Conservation (phyloP, 1,139 yeast genomes). For the Scheffersomyces illinoinensis region DNA sequence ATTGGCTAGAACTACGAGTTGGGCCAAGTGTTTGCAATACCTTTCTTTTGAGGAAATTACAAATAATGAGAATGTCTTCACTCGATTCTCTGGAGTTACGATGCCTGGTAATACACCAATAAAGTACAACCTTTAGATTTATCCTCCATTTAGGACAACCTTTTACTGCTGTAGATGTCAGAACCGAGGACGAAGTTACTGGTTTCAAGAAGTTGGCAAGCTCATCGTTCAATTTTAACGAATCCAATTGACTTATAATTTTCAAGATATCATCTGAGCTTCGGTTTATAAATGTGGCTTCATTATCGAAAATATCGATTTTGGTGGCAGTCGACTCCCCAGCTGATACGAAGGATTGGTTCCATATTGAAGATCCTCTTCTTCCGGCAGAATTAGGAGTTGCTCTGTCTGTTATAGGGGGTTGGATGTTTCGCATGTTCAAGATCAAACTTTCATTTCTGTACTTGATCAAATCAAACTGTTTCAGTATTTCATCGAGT, state of each 20-base stretch:
- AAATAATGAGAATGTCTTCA: slow-evolving; percentile 36
- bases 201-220: slow-evolving; percentile 34
- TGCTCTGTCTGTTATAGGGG: neutral
- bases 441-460: slow-evolving; percentile 73
- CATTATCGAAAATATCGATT: slow-evolving; percentile 2
- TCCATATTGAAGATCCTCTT: neutral
- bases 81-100: slow-evolving; percentile 30
- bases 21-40: slow-evolving; percentile 24
- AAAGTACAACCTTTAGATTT: slow-evolving; percentile 37
- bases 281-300: slow-evolving; percentile 24
- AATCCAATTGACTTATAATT: slow-evolving; percentile 36
- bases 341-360: neutral
- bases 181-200: slow-evolving; percentile 2
- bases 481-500: slow-evolving; percentile 41
- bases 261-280: slow-evolving; percentile 33
- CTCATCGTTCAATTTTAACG: slow-evolving; percentile 29
- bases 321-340: neutral
- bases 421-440: slow-evolving; percentile 26
- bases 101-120: slow-evolving; percentile 51
- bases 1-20: slow-evolving; percentile 23
- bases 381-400: neutral
- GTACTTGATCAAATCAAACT: slow-evolving; percentile 61
- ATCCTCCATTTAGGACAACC: slow-evolving; percentile 36
- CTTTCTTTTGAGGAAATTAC: slow-evolving; percentile 40
- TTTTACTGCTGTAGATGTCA: slow-evolving; percentile 4